Percentiles rank a stretch among this genome's conserved stretches.
These are phyloP conservation scores for Lizonia empirigonia DNA, from an alignment of 2,329 filamentous ascomycete genomes.

Conservation along the genomic window DNA sequence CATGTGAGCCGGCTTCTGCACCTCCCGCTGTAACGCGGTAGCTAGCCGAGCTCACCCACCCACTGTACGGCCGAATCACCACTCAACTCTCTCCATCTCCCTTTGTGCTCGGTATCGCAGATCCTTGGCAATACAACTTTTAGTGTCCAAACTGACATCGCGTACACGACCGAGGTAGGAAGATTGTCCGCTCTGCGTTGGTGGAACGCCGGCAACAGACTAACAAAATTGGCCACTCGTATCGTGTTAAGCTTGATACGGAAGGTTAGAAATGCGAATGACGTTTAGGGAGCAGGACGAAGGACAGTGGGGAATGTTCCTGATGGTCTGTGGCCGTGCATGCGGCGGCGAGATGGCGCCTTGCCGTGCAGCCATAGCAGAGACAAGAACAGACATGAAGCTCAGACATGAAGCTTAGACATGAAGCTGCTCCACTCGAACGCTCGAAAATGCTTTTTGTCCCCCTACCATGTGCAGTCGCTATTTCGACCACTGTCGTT, in stretches of 20 bases:
- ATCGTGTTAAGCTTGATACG: background rate
- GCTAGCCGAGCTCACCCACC: background rate
- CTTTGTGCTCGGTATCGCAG: background rate
- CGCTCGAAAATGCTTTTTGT: background rate
- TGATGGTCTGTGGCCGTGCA: slow-evolving; percentile 13
- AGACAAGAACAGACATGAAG: slow-evolving; percentile 5
- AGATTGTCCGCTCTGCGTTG: background rate
- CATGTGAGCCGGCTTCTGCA: slow-evolving; percentile 15
- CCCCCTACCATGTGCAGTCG: slow-evolving; percentile 1
- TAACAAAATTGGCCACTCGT: slow-evolving; percentile 7
- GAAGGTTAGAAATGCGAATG: slow-evolving; percentile 18
- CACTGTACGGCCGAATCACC: slow-evolving; percentile 4
- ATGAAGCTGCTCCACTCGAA: slow-evolving; percentile 1
- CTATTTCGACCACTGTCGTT: background rate
- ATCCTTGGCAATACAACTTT: slow-evolving; percentile 3
- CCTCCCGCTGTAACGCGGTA: slow-evolving; percentile 1
- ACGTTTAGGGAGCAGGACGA: slow-evolving; percentile 11
- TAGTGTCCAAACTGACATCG: background rate
- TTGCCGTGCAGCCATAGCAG: slow-evolving; percentile 1
- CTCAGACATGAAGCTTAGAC: slow-evolving; percentile 4
- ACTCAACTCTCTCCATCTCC: background rate
- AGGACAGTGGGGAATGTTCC: slow-evolving; percentile 1
- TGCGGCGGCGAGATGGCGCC: slow-evolving; percentile 12
- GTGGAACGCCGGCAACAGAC: background rate
- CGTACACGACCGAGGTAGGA: slow-evolving; percentile 7